These are phyloP conservation scores for Strobilomyces dryophilus DNA, from an alignment of 768 basidiomycete genomes.

Conservation along the genomic window DNA sequence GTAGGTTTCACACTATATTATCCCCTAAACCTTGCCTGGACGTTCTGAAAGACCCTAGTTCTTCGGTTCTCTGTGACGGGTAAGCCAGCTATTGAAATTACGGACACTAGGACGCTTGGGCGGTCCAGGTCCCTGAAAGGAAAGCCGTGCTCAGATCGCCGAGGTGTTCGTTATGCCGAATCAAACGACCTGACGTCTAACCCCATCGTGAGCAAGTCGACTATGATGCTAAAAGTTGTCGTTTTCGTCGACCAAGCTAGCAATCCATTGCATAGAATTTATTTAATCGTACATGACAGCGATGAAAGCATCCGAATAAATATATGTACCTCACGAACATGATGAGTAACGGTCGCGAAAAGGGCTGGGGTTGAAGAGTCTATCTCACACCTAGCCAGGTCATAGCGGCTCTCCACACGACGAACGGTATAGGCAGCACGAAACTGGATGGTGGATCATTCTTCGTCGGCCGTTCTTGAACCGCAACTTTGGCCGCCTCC, in stretches of 20 bases:
- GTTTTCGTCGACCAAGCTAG: neutral
- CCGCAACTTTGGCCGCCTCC: constrained; percentile 18
- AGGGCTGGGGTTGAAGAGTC: neutral
- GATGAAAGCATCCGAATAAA: constrained; percentile 14
- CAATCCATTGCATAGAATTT: neutral
- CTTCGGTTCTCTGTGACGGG: no score
- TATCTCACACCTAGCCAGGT: constrained; percentile 30
- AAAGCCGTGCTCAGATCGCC: no score
- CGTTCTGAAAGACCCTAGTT: no score
- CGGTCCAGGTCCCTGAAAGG: no score
- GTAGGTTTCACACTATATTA: no score
- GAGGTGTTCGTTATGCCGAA: no score
- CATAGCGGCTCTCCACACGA: constrained; percentile 32
- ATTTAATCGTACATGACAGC: constrained; percentile 1
- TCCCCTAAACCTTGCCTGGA: no score
- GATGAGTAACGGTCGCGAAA: neutral
- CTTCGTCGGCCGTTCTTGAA: constrained; percentile 24
- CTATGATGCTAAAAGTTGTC: no score
- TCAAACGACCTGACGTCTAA: no score
- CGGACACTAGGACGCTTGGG: no score
- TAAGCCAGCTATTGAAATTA: no score
- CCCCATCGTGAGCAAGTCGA: no score
- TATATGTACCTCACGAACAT: constrained; percentile 3
- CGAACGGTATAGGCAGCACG: constrained; percentile 32
- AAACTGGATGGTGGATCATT: constrained; percentile 28